A percentile compares a stretch with the other conserved stretches of the same genome.
These are phyloP conservation scores for Citrus hindsii DNA, from an alignment of 345 rosid genomes.

Conservation along the genomic window DNA sequence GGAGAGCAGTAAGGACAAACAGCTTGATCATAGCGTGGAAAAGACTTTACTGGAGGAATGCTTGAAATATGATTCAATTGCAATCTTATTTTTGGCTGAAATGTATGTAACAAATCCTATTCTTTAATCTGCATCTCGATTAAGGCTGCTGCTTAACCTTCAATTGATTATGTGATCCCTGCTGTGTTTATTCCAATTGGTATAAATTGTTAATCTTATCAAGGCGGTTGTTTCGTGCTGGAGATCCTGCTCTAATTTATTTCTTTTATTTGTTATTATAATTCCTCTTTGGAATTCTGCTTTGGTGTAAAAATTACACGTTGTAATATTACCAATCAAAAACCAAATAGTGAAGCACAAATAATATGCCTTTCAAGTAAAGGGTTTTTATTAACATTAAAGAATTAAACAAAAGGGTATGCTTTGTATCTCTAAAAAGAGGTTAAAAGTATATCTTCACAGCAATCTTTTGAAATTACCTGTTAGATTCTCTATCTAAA, in stretches of 20 bases:
- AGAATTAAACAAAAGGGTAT: background rate
- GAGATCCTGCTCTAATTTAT: background rate
- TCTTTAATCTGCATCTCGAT: constrained; percentile 5
- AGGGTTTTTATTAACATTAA: background rate
- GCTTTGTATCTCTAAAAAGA: background rate
- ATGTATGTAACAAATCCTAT: constrained; percentile 7
- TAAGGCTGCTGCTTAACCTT: constrained; percentile 10
- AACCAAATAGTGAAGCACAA: background rate
- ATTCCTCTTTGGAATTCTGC: background rate
- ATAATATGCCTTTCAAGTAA: background rate
- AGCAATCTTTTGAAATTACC: background rate
- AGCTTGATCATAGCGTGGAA: constrained; percentile 3
- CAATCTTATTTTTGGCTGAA: constrained; percentile 9
- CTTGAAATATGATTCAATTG: constrained; percentile 5
- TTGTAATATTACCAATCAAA: background rate
- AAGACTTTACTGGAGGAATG: constrained; percentile 1
- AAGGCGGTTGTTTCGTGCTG: background rate
- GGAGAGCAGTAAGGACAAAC: constrained; percentile 20
- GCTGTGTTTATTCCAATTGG: constrained; percentile 12
- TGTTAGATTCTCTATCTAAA: background rate
- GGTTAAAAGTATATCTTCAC: background rate
- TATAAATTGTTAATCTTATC: background rate
- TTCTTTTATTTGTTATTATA: background rate
- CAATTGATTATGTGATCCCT: background rate
- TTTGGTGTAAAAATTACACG: background rate